Evolutionary conservation across 106 monocot species (phyloP).

Genomic region (Hemerocallis citrina): DNA sequence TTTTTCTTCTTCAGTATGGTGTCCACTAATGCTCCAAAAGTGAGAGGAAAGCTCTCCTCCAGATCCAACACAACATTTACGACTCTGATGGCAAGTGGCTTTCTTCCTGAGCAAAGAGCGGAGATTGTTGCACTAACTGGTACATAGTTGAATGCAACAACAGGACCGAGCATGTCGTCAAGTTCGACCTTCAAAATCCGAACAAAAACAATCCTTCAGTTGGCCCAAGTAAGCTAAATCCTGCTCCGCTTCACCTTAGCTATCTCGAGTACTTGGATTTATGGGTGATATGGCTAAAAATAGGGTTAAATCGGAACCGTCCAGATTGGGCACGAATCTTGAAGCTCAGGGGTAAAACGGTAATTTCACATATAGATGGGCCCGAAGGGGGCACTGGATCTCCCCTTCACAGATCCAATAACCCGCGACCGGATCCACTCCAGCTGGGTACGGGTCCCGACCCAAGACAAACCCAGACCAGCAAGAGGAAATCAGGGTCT

Average conservation of each 20-base stretch:
- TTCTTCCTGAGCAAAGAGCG: conserved; percentile 3
- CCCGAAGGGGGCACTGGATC: too few species aligned
- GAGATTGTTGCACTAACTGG: conserved; percentile 20
- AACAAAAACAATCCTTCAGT: neutral
- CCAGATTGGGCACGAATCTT: too few species aligned
- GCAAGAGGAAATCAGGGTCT: too few species aligned
- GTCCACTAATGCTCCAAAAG: conserved; percentile 5
- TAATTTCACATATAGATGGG: too few species aligned
- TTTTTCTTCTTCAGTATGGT: too few species aligned
- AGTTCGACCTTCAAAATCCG: conserved; percentile 15
- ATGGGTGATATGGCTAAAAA: too few species aligned
- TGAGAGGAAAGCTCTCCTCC: conserved; percentile 17
- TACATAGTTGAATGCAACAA: conserved; percentile 15
- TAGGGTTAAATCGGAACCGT: too few species aligned
- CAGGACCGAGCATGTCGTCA: conserved; percentile 17
- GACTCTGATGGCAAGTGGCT: neutral
- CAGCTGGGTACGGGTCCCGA: too few species aligned
- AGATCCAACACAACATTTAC: conserved; percentile 1
- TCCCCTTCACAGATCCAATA: too few species aligned
- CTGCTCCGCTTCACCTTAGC: conserved; percentile 8
- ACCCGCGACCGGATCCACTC: too few species aligned
- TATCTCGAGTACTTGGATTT: conserved; percentile 18
- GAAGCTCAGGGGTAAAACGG: too few species aligned
- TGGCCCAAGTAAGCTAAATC: neutral
- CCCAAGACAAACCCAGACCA: too few species aligned